Evolutionary conservation across 805 yeast genomes (phyloP).

Genomic region (Ogataea wickerhamii): DNA sequence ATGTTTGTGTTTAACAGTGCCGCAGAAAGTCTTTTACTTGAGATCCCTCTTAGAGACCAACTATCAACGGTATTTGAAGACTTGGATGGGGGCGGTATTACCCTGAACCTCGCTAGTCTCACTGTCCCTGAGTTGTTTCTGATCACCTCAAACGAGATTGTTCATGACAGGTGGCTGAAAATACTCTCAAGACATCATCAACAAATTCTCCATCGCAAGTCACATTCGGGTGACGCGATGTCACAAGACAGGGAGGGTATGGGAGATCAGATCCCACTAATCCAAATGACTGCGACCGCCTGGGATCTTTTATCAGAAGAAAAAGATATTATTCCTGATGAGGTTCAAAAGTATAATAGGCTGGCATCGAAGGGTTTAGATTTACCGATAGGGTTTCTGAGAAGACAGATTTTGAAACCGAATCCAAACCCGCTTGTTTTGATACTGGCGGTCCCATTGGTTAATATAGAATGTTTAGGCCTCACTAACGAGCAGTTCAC

Average conservation of each 20-base stretch:
- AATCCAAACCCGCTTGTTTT: slow-evolving; percentile 28
- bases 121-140: slow-evolving; percentile 24
- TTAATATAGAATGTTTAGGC: slow-evolving; percentile 18
- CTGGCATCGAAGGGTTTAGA: slow-evolving; percentile 37
- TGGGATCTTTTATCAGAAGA: slow-evolving; percentile 41
- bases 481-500: slow-evolving; percentile 22
- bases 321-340: slow-evolving; percentile 35
- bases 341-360: slow-evolving; percentile 36
- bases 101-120: slow-evolving; percentile 24
- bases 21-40: slow-evolving; percentile 18
- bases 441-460: slow-evolving; percentile 26
- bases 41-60: slow-evolving; percentile 18
- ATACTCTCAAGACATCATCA: slow-evolving; percentile 20
- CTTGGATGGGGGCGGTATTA: slow-evolving; percentile 10
- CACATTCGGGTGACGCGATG: slow-evolving; percentile 6
- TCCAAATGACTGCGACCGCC: slow-evolving; percentile 48
- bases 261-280: slow-evolving; percentile 31
- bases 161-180: slow-evolving; percentile 29
- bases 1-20: slow-evolving; percentile 18
- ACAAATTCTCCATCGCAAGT: slow-evolving; percentile 4
- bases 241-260: slow-evolving; percentile 6
- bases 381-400: slow-evolving; percentile 38
- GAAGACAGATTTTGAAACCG: slow-evolving; percentile 39
- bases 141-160: slow-evolving; percentile 18
- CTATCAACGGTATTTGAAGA: slow-evolving; percentile 25